Evolutionary conservation across 257 asterid species (phyloP).

Genomic region (Catharanthus roseus): DNA sequence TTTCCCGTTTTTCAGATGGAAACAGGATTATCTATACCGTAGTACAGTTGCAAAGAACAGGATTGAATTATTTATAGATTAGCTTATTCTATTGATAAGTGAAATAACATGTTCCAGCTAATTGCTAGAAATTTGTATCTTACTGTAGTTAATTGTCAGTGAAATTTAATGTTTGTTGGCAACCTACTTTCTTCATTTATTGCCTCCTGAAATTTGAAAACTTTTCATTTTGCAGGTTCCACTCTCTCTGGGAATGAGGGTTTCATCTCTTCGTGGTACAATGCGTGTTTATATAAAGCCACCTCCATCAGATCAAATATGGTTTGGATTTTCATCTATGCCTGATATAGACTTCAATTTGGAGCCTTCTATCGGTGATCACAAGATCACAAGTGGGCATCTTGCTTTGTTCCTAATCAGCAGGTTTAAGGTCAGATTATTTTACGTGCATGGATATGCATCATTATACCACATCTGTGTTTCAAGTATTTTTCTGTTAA

Average conservation of each 20-base stretch:
- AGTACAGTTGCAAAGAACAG: neutral
- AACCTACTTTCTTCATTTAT: neutral
- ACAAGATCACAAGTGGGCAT: constrained; percentile 71
- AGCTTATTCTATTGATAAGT: neutral
- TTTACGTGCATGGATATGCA: neutral
- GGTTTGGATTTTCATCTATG: constrained; percentile 89
- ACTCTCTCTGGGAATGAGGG: constrained; percentile 61
- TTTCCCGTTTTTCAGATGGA: neutral
- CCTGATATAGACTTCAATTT: constrained; percentile 80
- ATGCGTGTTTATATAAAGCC: constrained; percentile 68
- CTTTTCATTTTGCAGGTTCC: constrained; percentile 62
- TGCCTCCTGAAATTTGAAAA: constrained; percentile 4
- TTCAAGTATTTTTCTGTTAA: neutral
- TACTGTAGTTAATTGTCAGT: neutral
- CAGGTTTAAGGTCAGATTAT: constrained; percentile 67
- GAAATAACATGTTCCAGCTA: constrained; percentile 1
- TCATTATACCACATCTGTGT: neutral
- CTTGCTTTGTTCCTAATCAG: constrained; percentile 64
- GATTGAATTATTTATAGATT: neutral
- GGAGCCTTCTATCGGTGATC: constrained; percentile 81
- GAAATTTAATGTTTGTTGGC: neutral
- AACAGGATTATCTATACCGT: neutral
- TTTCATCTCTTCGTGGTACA: constrained; percentile 82
- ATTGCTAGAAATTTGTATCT: constrained; percentile 1
- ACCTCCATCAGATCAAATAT: constrained; percentile 94